phyloP scores from a whole-genome alignment of 305 asterid species.

The Fraxinus dipetala region DNA sequence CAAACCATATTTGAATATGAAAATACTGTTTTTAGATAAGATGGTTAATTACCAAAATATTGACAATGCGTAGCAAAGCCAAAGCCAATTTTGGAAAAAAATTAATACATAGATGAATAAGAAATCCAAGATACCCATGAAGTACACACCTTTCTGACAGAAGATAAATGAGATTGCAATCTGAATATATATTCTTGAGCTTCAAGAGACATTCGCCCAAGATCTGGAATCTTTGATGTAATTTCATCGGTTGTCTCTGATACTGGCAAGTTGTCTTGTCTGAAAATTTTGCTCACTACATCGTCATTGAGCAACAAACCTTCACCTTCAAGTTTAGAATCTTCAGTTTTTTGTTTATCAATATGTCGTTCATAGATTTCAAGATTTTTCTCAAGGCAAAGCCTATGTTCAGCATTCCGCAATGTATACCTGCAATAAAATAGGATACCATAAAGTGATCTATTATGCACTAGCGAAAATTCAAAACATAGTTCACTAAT shows the following conservation, averaged over 20 bases:
- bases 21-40: background rate
- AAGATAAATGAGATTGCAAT: slow-evolving; percentile 58
- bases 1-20: background rate
- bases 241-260: slow-evolving; percentile 42
- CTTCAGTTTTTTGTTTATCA: slow-evolving; percentile 40
- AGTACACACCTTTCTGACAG: slow-evolving; percentile 58
- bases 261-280: slow-evolving; percentile 34
- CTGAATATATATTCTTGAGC: slow-evolving; percentile 61
- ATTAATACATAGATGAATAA: background rate
- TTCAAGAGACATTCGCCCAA: slow-evolving; percentile 75
- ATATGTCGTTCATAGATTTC: slow-evolving; percentile 48
- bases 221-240: slow-evolving; percentile 46
- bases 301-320: slow-evolving; percentile 32
- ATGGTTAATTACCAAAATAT: background rate
- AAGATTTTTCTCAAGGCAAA: slow-evolving; percentile 80
- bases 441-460: slow-evolving; percentile 2
- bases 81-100: background rate
- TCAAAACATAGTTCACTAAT: background rate
- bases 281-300: slow-evolving; percentile 24
- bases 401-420: slow-evolving; percentile 85
- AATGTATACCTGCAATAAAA: slow-evolving; percentile 63
- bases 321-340: slow-evolving; percentile 36
- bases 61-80: background rate
- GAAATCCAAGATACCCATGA: background rate
- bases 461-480: background rate